These are phyloP conservation scores for Globomyces pollinis-pini DNA, from an alignment of 192 early-diverging fungal species.

Conservation along the genomic window DNA sequence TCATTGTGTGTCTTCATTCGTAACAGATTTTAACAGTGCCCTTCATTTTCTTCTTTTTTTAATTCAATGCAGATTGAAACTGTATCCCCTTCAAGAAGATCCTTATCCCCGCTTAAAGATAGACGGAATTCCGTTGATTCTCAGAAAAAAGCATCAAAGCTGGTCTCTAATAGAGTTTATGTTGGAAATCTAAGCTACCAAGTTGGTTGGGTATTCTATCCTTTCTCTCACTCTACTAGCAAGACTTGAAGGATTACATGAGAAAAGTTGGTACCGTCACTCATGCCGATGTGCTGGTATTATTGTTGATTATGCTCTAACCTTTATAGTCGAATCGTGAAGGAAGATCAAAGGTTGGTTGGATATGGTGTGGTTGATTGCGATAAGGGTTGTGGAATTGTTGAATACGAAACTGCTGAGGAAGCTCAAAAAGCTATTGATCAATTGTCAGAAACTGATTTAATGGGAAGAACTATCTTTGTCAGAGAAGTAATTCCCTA, in stretches of 20 bases:
- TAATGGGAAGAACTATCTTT: slow-evolving; percentile 70
- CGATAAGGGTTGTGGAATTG: slow-evolving; percentile 53
- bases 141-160: too few relatives aligned
- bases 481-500: slow-evolving; percentile 56
- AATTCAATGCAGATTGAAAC: too few relatives aligned
- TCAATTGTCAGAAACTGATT: slow-evolving; percentile 52
- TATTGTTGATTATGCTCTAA: not conserved
- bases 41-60: too few relatives aligned
- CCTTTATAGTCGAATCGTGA: slow-evolving; percentile 9
- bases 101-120: too few relatives aligned
- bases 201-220: slow-evolving; percentile 33
- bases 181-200: slow-evolving; percentile 78
- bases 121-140: too few relatives aligned
- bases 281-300: not conserved
- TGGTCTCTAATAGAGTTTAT: too few relatives aligned
- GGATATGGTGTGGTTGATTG: slow-evolving; percentile 4
- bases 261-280: slow-evolving; percentile 45
- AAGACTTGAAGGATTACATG: slow-evolving; percentile 78
- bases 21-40: too few relatives aligned
- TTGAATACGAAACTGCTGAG: slow-evolving; percentile 67
- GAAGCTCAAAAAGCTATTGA: slow-evolving; percentile 69
- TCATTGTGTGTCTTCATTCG: too few relatives aligned
- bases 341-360: slow-evolving; percentile 57
- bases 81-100: too few relatives aligned
- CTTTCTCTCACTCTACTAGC: too few relatives aligned